Evolutionary conservation across 768 basidiomycete species (phyloP), one percentile per base, ranked within the genome.

Genomic region (Hydnomerulius pinastri): DNA sequence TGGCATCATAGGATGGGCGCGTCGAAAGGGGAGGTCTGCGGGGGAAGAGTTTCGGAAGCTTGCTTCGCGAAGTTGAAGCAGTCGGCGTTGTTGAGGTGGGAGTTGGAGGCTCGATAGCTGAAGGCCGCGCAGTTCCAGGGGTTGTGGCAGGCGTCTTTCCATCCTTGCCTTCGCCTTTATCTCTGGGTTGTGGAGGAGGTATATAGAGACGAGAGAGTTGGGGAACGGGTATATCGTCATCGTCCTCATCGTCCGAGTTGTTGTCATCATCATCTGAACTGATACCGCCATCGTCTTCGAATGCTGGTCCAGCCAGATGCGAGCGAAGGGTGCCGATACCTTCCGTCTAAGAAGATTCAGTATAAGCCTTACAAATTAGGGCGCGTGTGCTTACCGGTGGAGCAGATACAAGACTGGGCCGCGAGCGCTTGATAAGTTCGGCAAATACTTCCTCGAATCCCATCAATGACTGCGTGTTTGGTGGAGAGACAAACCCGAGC

Each of bases 281-380:
- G 9, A 90, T 71, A 4, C 85, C 82, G n/a, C 82, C 91, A 59
- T 92, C 92, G 59, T 93, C 92, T 63, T 86, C 79, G 55, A 80
- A 82, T 20, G 74, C 78, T 2, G 80, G 80, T 6, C 75, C 77
- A 4, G 54, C 63, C 17, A 80, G 72, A 62, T 82, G 72, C 3
- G 85, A 86, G 24, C 87, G 86, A 21, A 90, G 72, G 3, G 92
- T 94, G 44, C 92, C 92, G 24, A 93, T 83, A 21, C 92, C 89
- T 69, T 90, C 85, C 9, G 90, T 92, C 91, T 94, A 42, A 1
- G 32, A 27, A 4, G 21, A 46, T 23, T 38, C 17, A 29, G 41
- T 36, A 25, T 8, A n/a, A 21, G 56, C 49, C 18, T 42, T 18
- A 17, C 32, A 54, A 53, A 56, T 48, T 48, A 45, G 38, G 32